These are phyloP conservation scores for Trichocladium uniseriatum DNA, from an alignment of 495 filamentous ascomycete species.

Conservation along the genomic window DNA sequence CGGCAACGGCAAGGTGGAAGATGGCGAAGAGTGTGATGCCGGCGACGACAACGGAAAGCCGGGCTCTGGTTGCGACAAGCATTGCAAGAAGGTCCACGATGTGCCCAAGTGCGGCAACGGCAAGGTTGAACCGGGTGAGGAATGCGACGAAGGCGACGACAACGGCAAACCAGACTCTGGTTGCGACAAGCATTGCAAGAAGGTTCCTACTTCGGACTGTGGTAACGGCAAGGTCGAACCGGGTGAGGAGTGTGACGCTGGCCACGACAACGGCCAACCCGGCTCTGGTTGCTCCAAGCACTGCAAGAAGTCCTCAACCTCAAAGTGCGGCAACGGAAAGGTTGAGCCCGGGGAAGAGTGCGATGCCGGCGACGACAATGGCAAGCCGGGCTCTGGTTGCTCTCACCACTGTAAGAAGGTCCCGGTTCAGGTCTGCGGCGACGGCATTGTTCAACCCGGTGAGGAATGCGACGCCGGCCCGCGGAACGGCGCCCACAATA, in stretches of 20 bases:
- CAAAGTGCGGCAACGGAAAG: constrained; percentile 13
- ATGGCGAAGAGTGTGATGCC: constrained; percentile 6
- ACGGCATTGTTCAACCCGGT: constrained; percentile 9
- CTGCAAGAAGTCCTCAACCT: constrained; percentile 1
- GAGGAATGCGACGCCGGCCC: constrained; percentile 18
- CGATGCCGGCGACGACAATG: constrained; percentile 5
- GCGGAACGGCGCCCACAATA: constrained; percentile 12
- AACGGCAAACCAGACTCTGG: constrained; percentile 1
- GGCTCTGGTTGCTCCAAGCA: constrained; percentile 7
- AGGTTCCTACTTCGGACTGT: not conserved
- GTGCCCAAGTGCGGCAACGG: constrained; percentile 11
- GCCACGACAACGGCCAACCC: constrained; percentile 8
- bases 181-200: constrained; percentile 1
- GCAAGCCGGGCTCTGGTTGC: constrained; percentile 6
- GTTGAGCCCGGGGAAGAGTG: constrained; percentile 8
- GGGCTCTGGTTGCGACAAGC: constrained; percentile 2
- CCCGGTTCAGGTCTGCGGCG: not conserved
- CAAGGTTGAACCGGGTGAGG: constrained; percentile 5
- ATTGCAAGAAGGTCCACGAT: constrained; percentile 7
- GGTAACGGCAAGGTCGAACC: constrained; percentile 5
- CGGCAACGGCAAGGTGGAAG: constrained; percentile 2
- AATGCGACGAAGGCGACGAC: constrained; percentile 5
- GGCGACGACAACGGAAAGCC: constrained; percentile 8
- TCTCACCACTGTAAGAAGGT: not conserved
- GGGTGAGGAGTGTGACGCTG: constrained; percentile 11